Evolutionary conservation across 2,329 filamentous ascomycete species (phyloP).

Genomic region (Cytospora leucostoma): DNA sequence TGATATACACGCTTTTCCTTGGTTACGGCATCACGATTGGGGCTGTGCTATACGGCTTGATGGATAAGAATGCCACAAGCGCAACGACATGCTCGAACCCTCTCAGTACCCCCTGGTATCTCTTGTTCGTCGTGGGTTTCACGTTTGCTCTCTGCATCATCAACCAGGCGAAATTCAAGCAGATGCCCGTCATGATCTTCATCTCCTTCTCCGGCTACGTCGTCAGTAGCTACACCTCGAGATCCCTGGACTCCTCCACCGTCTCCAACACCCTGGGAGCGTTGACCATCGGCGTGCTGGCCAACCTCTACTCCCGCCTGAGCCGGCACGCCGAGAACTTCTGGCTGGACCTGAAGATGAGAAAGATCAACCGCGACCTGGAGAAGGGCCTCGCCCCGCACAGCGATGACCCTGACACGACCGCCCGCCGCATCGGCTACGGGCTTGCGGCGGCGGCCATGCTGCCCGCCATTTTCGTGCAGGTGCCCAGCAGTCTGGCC

Average conservation of each 20-base stretch:
- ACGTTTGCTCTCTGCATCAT: slow-evolving; percentile 59
- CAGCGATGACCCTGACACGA: slow-evolving; percentile 30
- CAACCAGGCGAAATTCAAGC: slow-evolving; percentile 79
- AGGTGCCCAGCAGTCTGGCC: slow-evolving; percentile 64
- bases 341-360: slow-evolving; percentile 48
- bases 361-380: slow-evolving; percentile 32
- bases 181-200: slow-evolving; percentile 72
- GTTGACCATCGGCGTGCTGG: slow-evolving; percentile 72
- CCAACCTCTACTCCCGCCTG: slow-evolving; percentile 76
- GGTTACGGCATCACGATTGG: slow-evolving; percentile 73
- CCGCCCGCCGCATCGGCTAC: slow-evolving; percentile 58
- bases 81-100: slow-evolving; percentile 45
- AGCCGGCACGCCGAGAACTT: slow-evolving; percentile 59
- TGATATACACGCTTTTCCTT: slow-evolving; percentile 72
- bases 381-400: slow-evolving; percentile 36
- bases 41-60: slow-evolving; percentile 62
- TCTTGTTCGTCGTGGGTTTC: slow-evolving; percentile 67
- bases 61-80: slow-evolving; percentile 56
- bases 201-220: slow-evolving; percentile 75
- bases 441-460: slow-evolving; percentile 82
- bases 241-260: slow-evolving; percentile 69
- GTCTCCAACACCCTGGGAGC: slow-evolving; percentile 78
- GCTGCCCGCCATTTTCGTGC: slow-evolving; percentile 81
- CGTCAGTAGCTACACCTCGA: slow-evolving; percentile 72
- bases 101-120: slow-evolving; percentile 50